Base-by-base conservation (phyloP, 2,329 filamentous ascomycete genomes). In the Botrytis byssoidea region DNA sequence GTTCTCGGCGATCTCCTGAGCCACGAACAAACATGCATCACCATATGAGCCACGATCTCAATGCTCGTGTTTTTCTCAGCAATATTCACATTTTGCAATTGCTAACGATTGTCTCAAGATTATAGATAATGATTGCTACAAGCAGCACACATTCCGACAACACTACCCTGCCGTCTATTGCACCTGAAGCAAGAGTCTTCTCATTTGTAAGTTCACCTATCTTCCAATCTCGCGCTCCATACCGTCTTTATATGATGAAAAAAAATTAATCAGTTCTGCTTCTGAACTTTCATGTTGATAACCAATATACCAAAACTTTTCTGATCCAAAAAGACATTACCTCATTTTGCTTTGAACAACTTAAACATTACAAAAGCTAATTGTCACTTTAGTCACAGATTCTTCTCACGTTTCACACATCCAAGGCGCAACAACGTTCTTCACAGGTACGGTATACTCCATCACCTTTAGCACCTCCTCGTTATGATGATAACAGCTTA, bases 241-340 rank as follows among this genome's bases (percentile, higher is more conserved):
- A 55, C 60, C 51, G 55, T 70, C 74, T 81, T 83, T 86, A 82
- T 80, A 85, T 91, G 90, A 92, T 92, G 90, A 92, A 84, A 89
- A 85, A 83, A 79, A 77, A 84, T 85, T 85, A 85, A 87, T 87
- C 90, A 92, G 90, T 92, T 92, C 90, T 92, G 90, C 90, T 92
- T 88, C 90, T 92, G 90, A 92, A 88, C 79, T 80, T 82, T 78
- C 84, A 69, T 91, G 89, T 90, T 87, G 90, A 91, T 82, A 88
- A 80, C 83, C 85, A 82, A 84, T 85, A 86, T 89, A 90, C 89
- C 89, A 91, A 90, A 57, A 57, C 83, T 83, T 86, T 85, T 90
- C 87, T 89, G 86, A 89, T 82, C 74, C 75, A 78, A 79, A 57
- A 77, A 74, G 63, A 55, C 69, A 72, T 65, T 64, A 73, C 66